phyloP scores from a whole-genome alignment of 116 monocot species.

The Cymodocea nodosa region DNA sequence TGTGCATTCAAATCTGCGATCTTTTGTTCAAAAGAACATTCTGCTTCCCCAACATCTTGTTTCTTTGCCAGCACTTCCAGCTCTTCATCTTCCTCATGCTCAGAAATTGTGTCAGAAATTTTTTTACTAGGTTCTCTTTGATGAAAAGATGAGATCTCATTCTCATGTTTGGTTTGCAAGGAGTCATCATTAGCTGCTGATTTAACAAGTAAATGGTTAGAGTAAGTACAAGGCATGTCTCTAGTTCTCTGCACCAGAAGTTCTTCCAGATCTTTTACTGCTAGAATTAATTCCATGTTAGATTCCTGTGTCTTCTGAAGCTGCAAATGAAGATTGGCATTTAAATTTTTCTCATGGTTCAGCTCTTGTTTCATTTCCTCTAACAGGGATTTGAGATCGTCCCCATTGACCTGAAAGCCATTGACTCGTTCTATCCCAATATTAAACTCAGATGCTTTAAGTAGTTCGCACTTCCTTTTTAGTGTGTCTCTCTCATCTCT shows the following conservation, averaged over 20 bases:
- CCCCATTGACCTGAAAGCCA: conserved; percentile 18
- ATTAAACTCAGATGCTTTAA: conserved; percentile 27
- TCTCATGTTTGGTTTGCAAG: conserved; percentile 7
- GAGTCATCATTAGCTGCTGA: conserved; percentile 8
- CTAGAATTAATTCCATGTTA: conserved; percentile 58
- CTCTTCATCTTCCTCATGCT: conserved; percentile 11
- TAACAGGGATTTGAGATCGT: conserved; percentile 27
- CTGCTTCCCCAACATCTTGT: not conserved
- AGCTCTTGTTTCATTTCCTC: conserved; percentile 81
- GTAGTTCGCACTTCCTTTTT: conserved; percentile 54
- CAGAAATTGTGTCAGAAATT: conserved; percentile 18
- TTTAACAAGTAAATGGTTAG: conserved; percentile 6
- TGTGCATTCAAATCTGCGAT: conserved; percentile 48
- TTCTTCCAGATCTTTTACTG: conserved; percentile 68
- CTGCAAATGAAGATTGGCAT: conserved; percentile 65
- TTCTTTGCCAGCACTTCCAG: conserved; percentile 13
- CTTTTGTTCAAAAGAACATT: conserved; percentile 33
- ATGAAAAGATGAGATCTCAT: conserved; percentile 8
- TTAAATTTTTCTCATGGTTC: conserved; percentile 59
- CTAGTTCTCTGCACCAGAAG: conserved; percentile 46
- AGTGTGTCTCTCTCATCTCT: conserved; percentile 74
- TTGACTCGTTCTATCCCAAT: conserved; percentile 9
- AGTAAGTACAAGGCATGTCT: conserved; percentile 13
- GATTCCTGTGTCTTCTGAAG: conserved; percentile 81
- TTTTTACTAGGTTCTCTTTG: conserved; percentile 16